These are phyloP conservation scores for Primulina eburnea DNA, from an alignment of 257 asterid species.

Conservation along the genomic window DNA sequence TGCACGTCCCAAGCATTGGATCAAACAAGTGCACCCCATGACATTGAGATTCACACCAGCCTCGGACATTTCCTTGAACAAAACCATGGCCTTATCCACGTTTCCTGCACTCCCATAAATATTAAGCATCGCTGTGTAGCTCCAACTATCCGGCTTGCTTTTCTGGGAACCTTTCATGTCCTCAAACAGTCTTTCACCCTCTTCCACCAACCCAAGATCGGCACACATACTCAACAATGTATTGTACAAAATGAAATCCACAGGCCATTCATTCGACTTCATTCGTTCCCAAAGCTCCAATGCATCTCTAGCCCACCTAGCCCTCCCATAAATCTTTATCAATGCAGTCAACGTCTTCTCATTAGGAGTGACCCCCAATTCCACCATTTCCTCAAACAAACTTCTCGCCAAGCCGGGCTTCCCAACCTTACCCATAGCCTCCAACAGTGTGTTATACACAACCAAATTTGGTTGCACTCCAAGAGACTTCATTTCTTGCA, in stretches of 20 bases:
- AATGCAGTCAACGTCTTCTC: slow-evolving; percentile 78
- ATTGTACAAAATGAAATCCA: slow-evolving; percentile 78
- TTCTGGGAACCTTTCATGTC: slow-evolving; percentile 68
- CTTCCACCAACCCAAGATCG: slow-evolving; percentile 86
- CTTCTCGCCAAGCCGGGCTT: slow-evolving; percentile 86
- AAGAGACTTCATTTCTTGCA: slow-evolving; percentile 78
- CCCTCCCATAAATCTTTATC: slow-evolving; percentile 88
- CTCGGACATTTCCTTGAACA: slow-evolving; percentile 70
- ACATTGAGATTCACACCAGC: slow-evolving; percentile 60
- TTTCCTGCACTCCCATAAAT: slow-evolving; percentile 79
- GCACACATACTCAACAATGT: slow-evolving; percentile 95
- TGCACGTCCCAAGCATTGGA: slow-evolving; percentile 81
- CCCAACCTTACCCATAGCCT: slow-evolving; percentile 88
- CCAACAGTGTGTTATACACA: slow-evolving; percentile 77
- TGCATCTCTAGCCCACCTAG: slow-evolving; percentile 92
- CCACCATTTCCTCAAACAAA: slow-evolving; percentile 87
- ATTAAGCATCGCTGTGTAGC: slow-evolving; percentile 88
- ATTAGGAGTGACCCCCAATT: slow-evolving; percentile 62
- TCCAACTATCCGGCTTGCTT: slow-evolving; percentile 76
- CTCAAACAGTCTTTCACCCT: slow-evolving; percentile 66
- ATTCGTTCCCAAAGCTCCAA: slow-evolving; percentile 84
- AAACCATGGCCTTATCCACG: slow-evolving; percentile 71
- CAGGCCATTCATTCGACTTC: slow-evolving; percentile 81
- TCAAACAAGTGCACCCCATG: slow-evolving; percentile 92
- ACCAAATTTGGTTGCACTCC: slow-evolving; percentile 78